A percentile compares a stretch with the other conserved stretches of the same genome.
Evolutionary conservation across 768 basidiomycete species (phyloP).

Genomic region (Suillus placidus): DNA sequence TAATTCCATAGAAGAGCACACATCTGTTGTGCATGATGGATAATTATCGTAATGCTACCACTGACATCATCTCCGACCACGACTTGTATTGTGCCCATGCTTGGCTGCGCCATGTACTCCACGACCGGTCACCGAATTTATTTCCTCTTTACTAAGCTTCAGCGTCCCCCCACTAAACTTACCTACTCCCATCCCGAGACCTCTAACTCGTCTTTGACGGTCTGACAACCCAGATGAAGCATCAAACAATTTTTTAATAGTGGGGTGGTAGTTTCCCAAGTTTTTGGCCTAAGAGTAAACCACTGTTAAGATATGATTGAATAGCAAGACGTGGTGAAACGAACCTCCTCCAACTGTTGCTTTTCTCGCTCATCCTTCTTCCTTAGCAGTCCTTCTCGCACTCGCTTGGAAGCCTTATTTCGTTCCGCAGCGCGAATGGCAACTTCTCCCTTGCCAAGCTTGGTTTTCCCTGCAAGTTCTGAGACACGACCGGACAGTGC

Average conservation of each 20-base stretch:
- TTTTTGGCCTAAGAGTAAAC: conserved; percentile 66
- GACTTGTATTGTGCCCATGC: neutral
- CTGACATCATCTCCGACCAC: conserved; percentile 14
- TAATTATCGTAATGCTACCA: conserved; percentile 1
- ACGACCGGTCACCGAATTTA: conserved; percentile 41
- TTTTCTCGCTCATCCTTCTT: conserved; percentile 62
- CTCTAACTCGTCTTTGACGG: conserved; percentile 57
- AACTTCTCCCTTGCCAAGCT: conserved; percentile 76
- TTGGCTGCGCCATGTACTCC: conserved; percentile 5
- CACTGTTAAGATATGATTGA: conserved; percentile 11
- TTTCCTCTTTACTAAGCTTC: conserved; percentile 63
- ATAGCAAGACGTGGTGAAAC: neutral
- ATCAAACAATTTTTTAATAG: conserved; percentile 69
- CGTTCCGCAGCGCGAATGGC: conserved; percentile 61
- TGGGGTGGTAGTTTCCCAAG: conserved; percentile 82
- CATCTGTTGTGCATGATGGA: neutral
- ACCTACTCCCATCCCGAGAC: conserved; percentile 79
- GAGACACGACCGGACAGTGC: conserved; percentile 78
- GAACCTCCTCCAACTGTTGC: conserved; percentile 69
- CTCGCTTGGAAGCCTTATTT: conserved; percentile 69
- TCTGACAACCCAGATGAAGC: conserved; percentile 27
- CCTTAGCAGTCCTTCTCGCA: conserved; percentile 67
- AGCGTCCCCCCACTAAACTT: conserved; percentile 72
- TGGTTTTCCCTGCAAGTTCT: conserved; percentile 68
- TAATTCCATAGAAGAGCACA: neutral